These are phyloP conservation scores for Salvia miltiorrhiza DNA, from an alignment of 257 asterid species.

Conservation along the genomic window DNA sequence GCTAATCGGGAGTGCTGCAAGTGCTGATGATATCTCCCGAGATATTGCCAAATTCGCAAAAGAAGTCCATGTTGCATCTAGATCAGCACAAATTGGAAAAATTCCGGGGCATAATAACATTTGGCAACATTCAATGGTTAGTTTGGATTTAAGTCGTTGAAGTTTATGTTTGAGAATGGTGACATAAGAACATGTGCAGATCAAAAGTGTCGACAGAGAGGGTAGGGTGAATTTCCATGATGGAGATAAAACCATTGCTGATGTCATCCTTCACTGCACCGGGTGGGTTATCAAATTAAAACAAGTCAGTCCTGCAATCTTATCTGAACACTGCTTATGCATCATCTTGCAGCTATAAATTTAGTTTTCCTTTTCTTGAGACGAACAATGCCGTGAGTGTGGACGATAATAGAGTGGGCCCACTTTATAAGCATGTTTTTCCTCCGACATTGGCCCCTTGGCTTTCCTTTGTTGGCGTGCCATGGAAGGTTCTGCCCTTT, in stretches of 20 bases:
- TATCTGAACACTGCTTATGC: background rate
- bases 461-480: constrained; percentile 90
- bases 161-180: constrained; percentile 12
- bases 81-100: constrained; percentile 52
- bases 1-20: constrained; percentile 79
- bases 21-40: constrained; percentile 83
- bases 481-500: constrained; percentile 97
- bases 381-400: constrained; percentile 60
- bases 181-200: constrained; percentile 43
- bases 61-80: constrained; percentile 79
- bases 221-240: constrained; percentile 67
- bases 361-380: constrained; percentile 81
- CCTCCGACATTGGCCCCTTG: constrained; percentile 81
- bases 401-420: constrained; percentile 86
- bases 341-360: constrained; percentile 66
- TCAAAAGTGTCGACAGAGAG: constrained; percentile 46
- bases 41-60: constrained; percentile 77
- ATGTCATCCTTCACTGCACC: constrained; percentile 84
- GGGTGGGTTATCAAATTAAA: constrained; percentile 50
- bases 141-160: constrained; percentile 2
- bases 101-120: constrained; percentile 58
- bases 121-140: constrained; percentile 77
- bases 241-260: constrained; percentile 48
- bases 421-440: constrained; percentile 82
- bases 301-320: too few relatives aligned